These are phyloP conservation scores for Eimeria nieschulzi DNA, from an alignment of 169 alveolate species.

Conservation along the genomic window DNA sequence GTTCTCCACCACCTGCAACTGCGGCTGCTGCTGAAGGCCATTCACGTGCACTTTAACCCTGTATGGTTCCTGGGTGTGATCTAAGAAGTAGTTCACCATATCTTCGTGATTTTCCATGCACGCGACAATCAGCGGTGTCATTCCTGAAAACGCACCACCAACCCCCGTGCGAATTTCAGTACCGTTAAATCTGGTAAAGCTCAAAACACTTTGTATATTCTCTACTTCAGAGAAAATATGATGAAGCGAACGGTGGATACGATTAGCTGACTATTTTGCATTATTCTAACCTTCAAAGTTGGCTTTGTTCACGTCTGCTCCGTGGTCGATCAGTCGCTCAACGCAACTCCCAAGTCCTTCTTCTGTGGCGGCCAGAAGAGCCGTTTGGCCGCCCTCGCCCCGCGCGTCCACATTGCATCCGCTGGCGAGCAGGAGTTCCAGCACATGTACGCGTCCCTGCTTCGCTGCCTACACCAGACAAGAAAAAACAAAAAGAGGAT, in stretches of 20 bases:
- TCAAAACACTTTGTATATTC: neutral
- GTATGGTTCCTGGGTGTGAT: conserved; percentile 66
- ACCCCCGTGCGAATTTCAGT: too few relatives aligned
- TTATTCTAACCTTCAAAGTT: conserved; percentile 47
- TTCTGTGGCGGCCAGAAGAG: conserved; percentile 88
- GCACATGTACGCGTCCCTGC: conserved; percentile 70
- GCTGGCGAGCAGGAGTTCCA: conserved; percentile 53
- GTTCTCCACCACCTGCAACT: conserved; percentile 48
- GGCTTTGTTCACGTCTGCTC: conserved; percentile 72
- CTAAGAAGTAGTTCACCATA: conserved; percentile 66
- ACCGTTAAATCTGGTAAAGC: too few relatives aligned
- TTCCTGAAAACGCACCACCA: conserved; percentile 26
- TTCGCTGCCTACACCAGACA: conserved; percentile 72
- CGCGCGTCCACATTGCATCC: conserved; percentile 66
- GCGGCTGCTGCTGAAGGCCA: conserved; percentile 65
- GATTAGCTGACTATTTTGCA: too few relatives aligned
- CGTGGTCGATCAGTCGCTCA: conserved; percentile 69
- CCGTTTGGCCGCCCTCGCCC: conserved; percentile 76
- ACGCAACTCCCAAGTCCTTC: conserved; percentile 85
- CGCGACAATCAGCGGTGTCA: conserved; percentile 76
- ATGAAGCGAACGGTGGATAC: too few relatives aligned
- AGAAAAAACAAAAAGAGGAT: neutral
- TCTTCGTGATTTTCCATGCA: conserved; percentile 74
- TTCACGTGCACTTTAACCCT: conserved; percentile 52
- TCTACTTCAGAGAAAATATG: neutral